Evolutionary conservation across 805 yeast genomes (phyloP), one percentile per base, ranked within the genome.

Genomic region (Yarrowia divulgata): DNA sequence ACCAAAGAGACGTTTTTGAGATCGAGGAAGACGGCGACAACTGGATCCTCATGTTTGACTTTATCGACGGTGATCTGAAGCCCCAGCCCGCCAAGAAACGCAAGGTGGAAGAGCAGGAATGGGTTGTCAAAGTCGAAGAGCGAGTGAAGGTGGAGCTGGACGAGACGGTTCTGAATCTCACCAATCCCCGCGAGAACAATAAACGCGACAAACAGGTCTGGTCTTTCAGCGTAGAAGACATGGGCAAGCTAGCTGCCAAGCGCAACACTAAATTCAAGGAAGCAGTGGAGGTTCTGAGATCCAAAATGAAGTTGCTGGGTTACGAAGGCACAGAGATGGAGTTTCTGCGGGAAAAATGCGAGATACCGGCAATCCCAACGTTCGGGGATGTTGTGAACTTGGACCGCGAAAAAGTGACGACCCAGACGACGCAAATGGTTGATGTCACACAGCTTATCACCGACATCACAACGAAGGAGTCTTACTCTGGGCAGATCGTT

Each of bases 11-110:
- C 74, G 80, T 85, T 49, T 85, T 81, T 69, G 81, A 85, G 57
- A 78, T 86, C 23, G 83, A 85, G 70, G 78, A 80, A 54, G 75
- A 73, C 8, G 74, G 73, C 0, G 79, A 79, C 13, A 76, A 80
- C 23, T 93, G 88, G 72, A 74, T 90, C 9, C 80, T 93, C 35
- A 81, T 91, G 1, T 90, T 93, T 75, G 93, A 90, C 72, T 91
- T 93, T 76, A 82, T 86, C 18, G 97, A 93, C 76, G 90, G 85
- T 6, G 69, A 52, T 18, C 69, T 66, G n/a, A 66, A 66, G 45
- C 68, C 68, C 19, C 14, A 32, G 23, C 37, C 45, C 9, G 19
- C 40, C 8, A 46, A 49, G 39, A 63, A 63, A 13, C 45, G 68
- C 2, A 63, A 63, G 19, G 42, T 66, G 9, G 62, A 32, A 37